Evolutionary conservation across 306 rosid species (phyloP), one percentile per base, ranked within the genome.

Genomic region (Trifolium pratense): DNA sequence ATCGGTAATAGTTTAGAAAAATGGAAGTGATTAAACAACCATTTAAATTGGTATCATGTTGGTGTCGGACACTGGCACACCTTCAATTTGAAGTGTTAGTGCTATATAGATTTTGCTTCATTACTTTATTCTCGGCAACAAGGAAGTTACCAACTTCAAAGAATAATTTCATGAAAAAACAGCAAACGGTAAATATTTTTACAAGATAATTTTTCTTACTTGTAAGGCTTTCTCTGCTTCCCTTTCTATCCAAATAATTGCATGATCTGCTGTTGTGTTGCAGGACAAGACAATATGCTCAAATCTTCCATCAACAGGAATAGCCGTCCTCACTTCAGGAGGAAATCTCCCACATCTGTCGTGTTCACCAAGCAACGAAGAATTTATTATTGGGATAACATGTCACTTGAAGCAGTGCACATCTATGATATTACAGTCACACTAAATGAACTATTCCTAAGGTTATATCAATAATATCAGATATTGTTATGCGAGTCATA

Each of bases 271-370:
- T 14, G 96, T 89, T 51, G 97, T 84, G 78, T 91, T 86, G 70
- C 97, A 91, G 9, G 97, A 91, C 88, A 94, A 81, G 76, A 94
- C 98, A 53, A 94, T 94, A 82, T 91, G 98, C 86, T 94, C 98
- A 82, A 94, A 94, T 87, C 98, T 89, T 80, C 96, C 98, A n/a
- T 94, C 98, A 70, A 94, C 98, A 8, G 98, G 98, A 88, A 94
- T 89, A 55, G 96, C 98, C 15, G 98, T 91, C 80, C 96, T 88
- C 68, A 94, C 88, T 76, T 89, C 97, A 14, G 98, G 98, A 79
- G 98, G 98, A 87, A 79, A 94, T 86, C 98, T 89, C 76, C 97
- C 98, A 77, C 98, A 94, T 82, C 98, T 94, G 90, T 59, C 15
- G 66, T 63, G 71, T 72, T 70, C 65, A 75, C 53, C 75, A 80